phyloP scores from a whole-genome alignment of 495 filamentous ascomycete species.

The Elasticomyces elasticus region DNA sequence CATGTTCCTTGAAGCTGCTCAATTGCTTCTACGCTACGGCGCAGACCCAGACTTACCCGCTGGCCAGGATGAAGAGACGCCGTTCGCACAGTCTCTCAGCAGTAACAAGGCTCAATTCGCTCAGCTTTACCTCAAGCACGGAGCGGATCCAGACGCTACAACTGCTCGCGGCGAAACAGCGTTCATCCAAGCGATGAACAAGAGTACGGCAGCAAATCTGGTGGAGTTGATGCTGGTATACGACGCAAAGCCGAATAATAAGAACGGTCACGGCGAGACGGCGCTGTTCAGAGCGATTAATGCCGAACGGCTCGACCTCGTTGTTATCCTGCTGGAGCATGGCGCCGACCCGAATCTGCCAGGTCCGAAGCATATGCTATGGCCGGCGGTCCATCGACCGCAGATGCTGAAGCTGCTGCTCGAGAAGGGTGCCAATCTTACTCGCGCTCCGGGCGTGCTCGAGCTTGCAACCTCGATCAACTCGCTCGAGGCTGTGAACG shows the following conservation, averaged over 20 bases:
- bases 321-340: constrained; percentile 28
- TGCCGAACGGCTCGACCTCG: constrained; percentile 29
- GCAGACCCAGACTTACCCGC: constrained; percentile 41
- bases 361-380: constrained; percentile 43
- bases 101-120: constrained; percentile 36
- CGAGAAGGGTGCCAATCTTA: constrained; percentile 35
- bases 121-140: constrained; percentile 40
- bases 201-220: constrained; percentile 33
- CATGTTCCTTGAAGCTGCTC: constrained; percentile 36
- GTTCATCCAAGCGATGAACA: constrained; percentile 40
- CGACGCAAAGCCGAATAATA: constrained; percentile 42
- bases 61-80: constrained; percentile 33
- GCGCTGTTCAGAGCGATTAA: constrained; percentile 39
- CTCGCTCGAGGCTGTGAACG: constrained; percentile 39
- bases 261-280: constrained; percentile 42
- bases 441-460: constrained; percentile 39
- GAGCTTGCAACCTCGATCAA: constrained; percentile 41
- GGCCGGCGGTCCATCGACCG: constrained; percentile 36
- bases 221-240: constrained; percentile 41
- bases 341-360: constrained; percentile 40
- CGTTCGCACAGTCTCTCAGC: constrained; percentile 32
- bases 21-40: constrained; percentile 41
- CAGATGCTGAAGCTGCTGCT: constrained; percentile 36
- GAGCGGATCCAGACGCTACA: constrained; percentile 36
- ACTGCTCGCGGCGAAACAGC: constrained; percentile 38